phyloP scores from a whole-genome alignment of 306 rosid genomes.

The Malus sieversii region DNA sequence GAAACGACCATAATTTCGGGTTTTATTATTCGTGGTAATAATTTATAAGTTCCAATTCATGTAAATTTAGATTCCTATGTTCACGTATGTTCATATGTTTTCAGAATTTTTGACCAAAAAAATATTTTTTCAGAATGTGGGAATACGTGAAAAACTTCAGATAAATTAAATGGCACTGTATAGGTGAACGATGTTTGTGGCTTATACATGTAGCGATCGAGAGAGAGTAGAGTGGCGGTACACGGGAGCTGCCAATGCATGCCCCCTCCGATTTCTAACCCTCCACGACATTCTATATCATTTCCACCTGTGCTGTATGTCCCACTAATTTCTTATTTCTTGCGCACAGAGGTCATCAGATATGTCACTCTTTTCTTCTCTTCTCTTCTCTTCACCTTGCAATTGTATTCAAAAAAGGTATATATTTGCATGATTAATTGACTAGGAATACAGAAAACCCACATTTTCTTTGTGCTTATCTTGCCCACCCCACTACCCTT shows the following conservation, averaged over 20 bases:
- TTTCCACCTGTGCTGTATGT: not conserved
- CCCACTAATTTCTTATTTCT: not conserved
- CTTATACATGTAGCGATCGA: no score
- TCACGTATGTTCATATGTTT: not conserved
- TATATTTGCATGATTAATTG: not conserved
- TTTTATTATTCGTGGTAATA: not conserved
- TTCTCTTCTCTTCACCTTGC: not conserved
- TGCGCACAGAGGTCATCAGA: not conserved
- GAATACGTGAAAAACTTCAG: not conserved
- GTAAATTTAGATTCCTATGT: no score
- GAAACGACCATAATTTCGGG: not conserved
- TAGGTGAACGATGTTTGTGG: no score
- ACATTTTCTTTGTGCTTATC: not conserved
- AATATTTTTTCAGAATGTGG: not conserved
- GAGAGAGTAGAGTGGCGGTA: not conserved
- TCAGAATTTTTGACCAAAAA: not conserved
- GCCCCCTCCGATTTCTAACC: not conserved
- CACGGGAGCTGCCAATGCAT: constrained; percentile 5
- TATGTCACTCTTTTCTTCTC: not conserved
- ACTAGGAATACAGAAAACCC: not conserved
- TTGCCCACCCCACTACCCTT: not conserved
- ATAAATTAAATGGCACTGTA: not conserved
- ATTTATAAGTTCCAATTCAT: not conserved
- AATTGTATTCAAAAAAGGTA: no score
- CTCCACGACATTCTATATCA: constrained; percentile 8